A percentile compares a stretch with the other conserved stretches of the same genome.
Evolutionary conservation across 805 yeast genomes (phyloP).

Genomic region (Nakazawaea wickerhamii): DNA sequence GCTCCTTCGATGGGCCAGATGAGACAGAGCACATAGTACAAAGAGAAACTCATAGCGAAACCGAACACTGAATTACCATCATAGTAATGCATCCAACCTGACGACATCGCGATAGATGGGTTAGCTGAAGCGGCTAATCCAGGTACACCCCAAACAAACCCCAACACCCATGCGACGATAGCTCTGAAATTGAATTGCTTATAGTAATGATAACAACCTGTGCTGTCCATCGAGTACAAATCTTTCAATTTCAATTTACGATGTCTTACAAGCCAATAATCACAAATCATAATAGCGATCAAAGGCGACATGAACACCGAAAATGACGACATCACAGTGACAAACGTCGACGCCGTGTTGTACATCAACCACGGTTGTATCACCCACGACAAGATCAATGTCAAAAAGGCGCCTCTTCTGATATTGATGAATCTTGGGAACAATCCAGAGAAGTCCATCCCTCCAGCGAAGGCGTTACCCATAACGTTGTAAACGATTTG

Average conservation of each 20-base stretch:
- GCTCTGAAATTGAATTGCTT: constrained; percentile 41
- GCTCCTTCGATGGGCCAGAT: constrained; percentile 32
- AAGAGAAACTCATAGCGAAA: constrained; percentile 31
- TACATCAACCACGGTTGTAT: constrained; percentile 35
- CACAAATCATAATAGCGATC: constrained; percentile 32
- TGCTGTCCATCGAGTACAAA: constrained; percentile 28
- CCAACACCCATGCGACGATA: constrained; percentile 31
- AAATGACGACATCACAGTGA: constrained; percentile 30
- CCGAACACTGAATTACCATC: constrained; percentile 40
- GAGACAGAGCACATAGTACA: constrained; percentile 29
- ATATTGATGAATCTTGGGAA: constrained; percentile 39
- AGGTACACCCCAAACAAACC: constrained; percentile 45
- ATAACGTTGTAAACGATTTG: constrained; percentile 36
- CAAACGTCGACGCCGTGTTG: constrained; percentile 26
- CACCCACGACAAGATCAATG: constrained; percentile 27
- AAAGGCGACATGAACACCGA: constrained; percentile 34
- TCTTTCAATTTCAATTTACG: constrained; percentile 35
- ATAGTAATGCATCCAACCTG: constrained; percentile 38
- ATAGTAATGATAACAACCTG: constrained; percentile 32
- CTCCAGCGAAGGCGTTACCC: constrained; percentile 38
- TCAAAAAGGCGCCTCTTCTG: constrained; percentile 40
- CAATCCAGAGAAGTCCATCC: constrained; percentile 46
- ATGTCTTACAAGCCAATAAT: constrained; percentile 34
- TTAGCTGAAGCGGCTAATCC: constrained; percentile 34
- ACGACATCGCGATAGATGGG: constrained; percentile 23